Evolutionary conservation across 257 asterid genomes (phyloP), one percentile per base, ranked within the genome.

Genomic region (Fraxinus excelsior): DNA sequence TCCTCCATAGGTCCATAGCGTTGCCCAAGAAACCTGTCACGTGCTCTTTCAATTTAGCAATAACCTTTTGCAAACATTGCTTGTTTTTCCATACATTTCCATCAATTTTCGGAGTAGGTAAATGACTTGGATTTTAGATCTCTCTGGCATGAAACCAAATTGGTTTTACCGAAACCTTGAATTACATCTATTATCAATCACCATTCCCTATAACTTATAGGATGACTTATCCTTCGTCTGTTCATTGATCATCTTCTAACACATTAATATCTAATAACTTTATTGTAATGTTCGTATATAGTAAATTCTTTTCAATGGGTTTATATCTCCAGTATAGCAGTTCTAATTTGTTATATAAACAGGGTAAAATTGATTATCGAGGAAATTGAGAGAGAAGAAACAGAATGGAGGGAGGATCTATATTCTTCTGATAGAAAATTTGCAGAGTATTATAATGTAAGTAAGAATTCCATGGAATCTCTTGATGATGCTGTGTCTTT

Each of bases 351-450:
- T 72, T 72, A 71, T 77, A 42, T 82, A 66, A 38, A 82, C 92
- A 95, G 99, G 35, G 35, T 32, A 32, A 95, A 95, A 81, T 76
- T 93, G 92, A 90, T 89, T 58, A 89, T 85, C 72, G 99, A 95
- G 83, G 99, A 95, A 88, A 91, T 95, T 73, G 99, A 95, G 90
- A 90, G 98, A 84, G 98, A 95, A 87, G 99, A 93, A 90, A 85
- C 87, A 71, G 90, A 92, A 67, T 91, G 94, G 97, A 82, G 98
- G 79, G 97, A 95, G 70, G 99, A 95, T 77, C 80, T 95, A 26
- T 95, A 95, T 87, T 93, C 97, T 35, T 91, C 97, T 3, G 97
- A 95, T 84, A 89, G 99, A 88, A 93, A 91, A 89, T 93, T 95
- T 88, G 94, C 96, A 0, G 99, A 95, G 81, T 95, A 95, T 81